phyloP scores from a whole-genome alignment of 371 early-diverging fungal species.

The Apophysomyces elegans region DNA sequence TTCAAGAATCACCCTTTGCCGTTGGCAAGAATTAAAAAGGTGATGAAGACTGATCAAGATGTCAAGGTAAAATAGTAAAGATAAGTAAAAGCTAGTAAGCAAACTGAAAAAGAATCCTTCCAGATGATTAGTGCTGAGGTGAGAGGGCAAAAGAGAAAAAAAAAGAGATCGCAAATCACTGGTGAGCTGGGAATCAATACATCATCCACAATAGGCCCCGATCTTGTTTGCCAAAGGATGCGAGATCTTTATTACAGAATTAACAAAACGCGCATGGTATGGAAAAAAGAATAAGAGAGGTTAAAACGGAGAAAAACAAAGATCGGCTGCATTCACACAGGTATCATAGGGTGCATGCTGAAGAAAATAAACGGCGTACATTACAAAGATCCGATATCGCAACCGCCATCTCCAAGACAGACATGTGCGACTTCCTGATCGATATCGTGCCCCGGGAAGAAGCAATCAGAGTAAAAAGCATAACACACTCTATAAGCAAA shows the following conservation, averaged over 20 bases:
- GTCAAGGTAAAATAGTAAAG: conserved; percentile 32
- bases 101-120: neutral
- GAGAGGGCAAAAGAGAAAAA: conserved; percentile 14
- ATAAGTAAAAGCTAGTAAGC: neutral
- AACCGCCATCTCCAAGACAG: conserved; percentile 92
- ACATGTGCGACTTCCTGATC: conserved; percentile 99
- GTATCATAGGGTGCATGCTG: conserved; percentile 86
- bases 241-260: conserved; percentile 96
- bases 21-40: conserved; percentile 98
- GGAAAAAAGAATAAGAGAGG: neutral
- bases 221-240: conserved; percentile 97
- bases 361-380: conserved; percentile 98
- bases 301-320: neutral
- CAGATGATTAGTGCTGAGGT: conserved; percentile 84
- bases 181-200: neutral
- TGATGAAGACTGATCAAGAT: conserved; percentile 99
- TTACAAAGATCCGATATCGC: conserved; percentile 96
- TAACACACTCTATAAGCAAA: neutral
- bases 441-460: conserved; percentile 98
- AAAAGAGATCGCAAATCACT: conserved; percentile 6
- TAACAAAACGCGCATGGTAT: conserved; percentile 95
- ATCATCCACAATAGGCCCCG: conserved; percentile 69
- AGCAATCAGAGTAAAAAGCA: conserved; percentile 29
- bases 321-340: neutral
- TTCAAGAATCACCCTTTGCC: conserved; percentile 95